Conservation (phyloP, 2,329 filamentous ascomycete genomes). For the Scolecobasidium constrictum region DNA sequence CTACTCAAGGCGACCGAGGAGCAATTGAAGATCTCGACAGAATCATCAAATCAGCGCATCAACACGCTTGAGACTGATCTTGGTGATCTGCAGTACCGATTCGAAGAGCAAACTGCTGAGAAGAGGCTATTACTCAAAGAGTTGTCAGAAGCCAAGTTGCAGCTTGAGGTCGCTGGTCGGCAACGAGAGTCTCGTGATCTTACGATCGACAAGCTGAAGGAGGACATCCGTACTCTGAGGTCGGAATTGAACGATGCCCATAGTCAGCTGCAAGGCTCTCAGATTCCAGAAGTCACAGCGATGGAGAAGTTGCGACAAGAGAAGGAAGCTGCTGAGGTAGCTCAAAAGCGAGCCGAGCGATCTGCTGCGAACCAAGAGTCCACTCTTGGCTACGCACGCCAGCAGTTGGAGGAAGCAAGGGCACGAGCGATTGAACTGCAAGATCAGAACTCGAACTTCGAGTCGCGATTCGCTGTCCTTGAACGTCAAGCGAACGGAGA, state of each 20-base stretch:
- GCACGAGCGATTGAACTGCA: not conserved
- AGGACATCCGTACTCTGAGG: constrained; percentile 3
- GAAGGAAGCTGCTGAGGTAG: constrained; percentile 4
- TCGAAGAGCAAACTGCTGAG: constrained; percentile 2
- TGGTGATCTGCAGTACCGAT: constrained; percentile 6
- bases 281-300: constrained; percentile 8
- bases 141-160: not conserved
- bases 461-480: not conserved
- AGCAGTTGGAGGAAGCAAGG: not conserved
- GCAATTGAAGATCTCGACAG: not conserved
- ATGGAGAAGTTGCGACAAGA: constrained; percentile 6
- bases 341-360: constrained; percentile 5
- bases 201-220: constrained; percentile 6
- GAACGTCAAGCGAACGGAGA: constrained; percentile 9
- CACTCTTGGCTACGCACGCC: not conserved
- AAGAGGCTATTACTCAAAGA: constrained; percentile 3
- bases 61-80: not conserved
- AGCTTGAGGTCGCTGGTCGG: not conserved
- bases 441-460: constrained; percentile 4
- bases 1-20: constrained; percentile 5
- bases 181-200: not conserved
- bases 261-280: not conserved
- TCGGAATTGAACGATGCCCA: constrained; percentile 1
- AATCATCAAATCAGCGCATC: not conserved
- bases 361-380: not conserved